Conservation (phyloP, 495 filamentous ascomycete genomes). For the Penicillium longicatenatum region DNA sequence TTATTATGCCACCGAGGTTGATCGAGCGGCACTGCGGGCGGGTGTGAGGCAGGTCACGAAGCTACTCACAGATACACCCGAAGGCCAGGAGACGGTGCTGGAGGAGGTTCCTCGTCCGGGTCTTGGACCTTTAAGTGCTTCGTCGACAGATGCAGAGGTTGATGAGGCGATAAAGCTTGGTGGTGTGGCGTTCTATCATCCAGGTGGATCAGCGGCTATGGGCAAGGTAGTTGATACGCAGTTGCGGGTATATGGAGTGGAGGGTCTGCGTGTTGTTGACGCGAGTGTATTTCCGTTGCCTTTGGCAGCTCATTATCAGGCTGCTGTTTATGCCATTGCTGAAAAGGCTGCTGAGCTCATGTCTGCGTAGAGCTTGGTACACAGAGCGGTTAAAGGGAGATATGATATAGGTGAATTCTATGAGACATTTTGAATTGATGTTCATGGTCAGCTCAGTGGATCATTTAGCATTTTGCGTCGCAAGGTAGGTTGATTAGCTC, state of each 20-base stretch:
- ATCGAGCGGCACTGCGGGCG: slow-evolving; percentile 26
- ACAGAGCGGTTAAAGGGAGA: background rate
- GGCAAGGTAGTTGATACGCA: slow-evolving; percentile 42
- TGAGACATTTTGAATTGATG: no score
- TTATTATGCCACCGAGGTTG: slow-evolving; percentile 41
- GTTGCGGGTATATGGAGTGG: slow-evolving; percentile 39
- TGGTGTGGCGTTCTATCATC: slow-evolving; percentile 29
- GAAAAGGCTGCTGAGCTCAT: slow-evolving; percentile 33
- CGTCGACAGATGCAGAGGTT: slow-evolving; percentile 34
- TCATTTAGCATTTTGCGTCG: no score
- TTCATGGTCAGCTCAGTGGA: no score
- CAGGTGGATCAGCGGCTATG: slow-evolving; percentile 40
- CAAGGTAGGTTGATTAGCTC: no score
- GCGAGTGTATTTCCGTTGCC: slow-evolving; percentile 41
- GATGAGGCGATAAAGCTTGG: slow-evolving; percentile 24
- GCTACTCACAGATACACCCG: slow-evolving; percentile 20
- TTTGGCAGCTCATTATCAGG: slow-evolving; percentile 36
- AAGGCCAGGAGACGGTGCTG: slow-evolving; percentile 21
- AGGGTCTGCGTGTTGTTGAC: slow-evolving; percentile 40
- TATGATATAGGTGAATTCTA: no score
- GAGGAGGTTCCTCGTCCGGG: slow-evolving; percentile 22
- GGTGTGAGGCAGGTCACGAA: slow-evolving; percentile 21
- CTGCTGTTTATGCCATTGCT: slow-evolving; percentile 38
- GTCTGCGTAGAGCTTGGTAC: background rate
- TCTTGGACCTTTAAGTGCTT: slow-evolving; percentile 14